Evolutionary conservation across 805 yeast species (phyloP), one percentile per base, ranked within the genome.

Genomic region (Candida methanosorbosa): DNA sequence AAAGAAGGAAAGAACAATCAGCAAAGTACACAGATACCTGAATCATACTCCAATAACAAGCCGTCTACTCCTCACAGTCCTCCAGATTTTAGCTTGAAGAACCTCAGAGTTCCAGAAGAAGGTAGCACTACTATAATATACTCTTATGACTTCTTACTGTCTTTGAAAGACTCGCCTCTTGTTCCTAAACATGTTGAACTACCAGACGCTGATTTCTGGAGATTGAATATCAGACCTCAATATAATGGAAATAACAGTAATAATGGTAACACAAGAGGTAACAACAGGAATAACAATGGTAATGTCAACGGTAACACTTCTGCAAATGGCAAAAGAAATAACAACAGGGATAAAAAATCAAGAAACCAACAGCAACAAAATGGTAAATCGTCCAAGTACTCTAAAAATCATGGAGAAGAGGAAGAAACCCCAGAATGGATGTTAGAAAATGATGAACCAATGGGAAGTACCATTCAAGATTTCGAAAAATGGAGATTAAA

Each of bases 401-500:
- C n/a, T n/a, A n/a, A n/a, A n/a, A n/a, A n/a, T n/a, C n/a, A 37
- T 24, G 36, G 32, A 15, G 26, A 26, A 32, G 53, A 56, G 9
- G 66, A 61, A n/a, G 54, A 48, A 27, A 45, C 53, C 3, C 63
- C 63, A 1, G 59, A 50, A 25, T 60, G 65, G 65, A 49, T 61
- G 57, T 26, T 50, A 41, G 52, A 61, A 48, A 48, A 66, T 54
- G 58, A 54, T 34, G 53, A 48, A 27, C 55, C 57, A 14, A 40
- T 48, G 57, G 79, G 79, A 16, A 69, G 64, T 35, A 66, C 78
- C 0, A 70, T 70, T 3, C 68, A 69, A 35, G 81, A 75, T 41
- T 75, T 74, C 44, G 81, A 75, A 47, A 64, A 60, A 40, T 75
- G 81, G 81, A 72, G 72, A 50, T 52, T 66, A 32, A 63, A 61